Base-by-base conservation (phyloP, 2,329 filamentous ascomycete species). In the Penicillium concentricum region DNA sequence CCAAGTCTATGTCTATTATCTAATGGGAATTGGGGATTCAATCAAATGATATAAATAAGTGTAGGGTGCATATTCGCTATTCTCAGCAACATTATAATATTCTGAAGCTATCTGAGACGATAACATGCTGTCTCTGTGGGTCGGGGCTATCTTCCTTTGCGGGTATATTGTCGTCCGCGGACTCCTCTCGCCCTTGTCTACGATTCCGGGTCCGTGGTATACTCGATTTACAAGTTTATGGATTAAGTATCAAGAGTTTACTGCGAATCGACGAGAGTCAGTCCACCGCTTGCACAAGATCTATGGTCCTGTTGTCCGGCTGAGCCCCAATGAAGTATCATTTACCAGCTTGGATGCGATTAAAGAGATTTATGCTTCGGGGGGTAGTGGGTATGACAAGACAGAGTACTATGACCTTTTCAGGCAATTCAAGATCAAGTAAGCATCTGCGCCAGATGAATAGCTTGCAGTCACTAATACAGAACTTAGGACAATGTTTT, bases 341-440 rank as follows among this genome's bases (percentile, higher is more conserved):
- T 71, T 73, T 34, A 63, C 62, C 2, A 66, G 62, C 18, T 30
- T 69, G 7, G 64, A 69, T 22, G 69, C 66, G 3, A 67, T 72
- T 20, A 68, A 67, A 32, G 69, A 69, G 28, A 72, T 72, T 12
- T 72, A 72, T 54, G 61, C 64, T 2, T 69, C 67, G 2, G 70
- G 70, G 7, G 72, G 72, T 0, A 73, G 72, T 49, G 72, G 72
- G 1, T 74, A 73, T 53, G 71, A 74, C 46, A 74, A 74, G 56
- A 73, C 72, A 0, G 69, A 70, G 34, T 69, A 71, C 15, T 75
- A 74, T 58, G 63, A 66, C 32, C 61, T 74, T 4, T 75, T 74
- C 48, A 66, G 60, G 18, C 70, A 73, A 39, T 73, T 72, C 57
- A 66, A 64, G 26, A 65, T 61, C n/a, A 69, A 62, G 67, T 68